Base-by-base conservation (phyloP, 805 yeast species). In the Helenozyma rhizophorensis region DNA sequence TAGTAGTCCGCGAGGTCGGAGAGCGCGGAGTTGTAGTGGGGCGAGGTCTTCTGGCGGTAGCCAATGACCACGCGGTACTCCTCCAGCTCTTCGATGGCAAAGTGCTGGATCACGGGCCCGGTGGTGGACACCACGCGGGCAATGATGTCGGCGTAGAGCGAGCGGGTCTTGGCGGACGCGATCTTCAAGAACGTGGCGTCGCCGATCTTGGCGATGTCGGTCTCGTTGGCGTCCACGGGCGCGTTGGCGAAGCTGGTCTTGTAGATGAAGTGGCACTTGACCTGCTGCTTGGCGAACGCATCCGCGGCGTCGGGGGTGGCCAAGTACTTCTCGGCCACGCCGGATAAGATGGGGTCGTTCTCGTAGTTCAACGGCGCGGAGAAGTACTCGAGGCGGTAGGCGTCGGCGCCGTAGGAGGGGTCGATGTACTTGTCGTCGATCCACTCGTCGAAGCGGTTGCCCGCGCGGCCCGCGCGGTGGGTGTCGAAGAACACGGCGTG, bases 401-500 rank as follows among this genome's bases (percentile, higher is more conserved):
- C 44, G 23, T 76, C 69, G 12, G 46, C 48, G 12, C 57, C 50
- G 30, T 52, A 43, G 3, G 66, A 59, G 14, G 74, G 70, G 56
- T 83, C 89, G 46, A 90, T 69, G 59, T 85, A 90, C 50, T 73
- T 68, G 50, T 81, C 83, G 62, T 93, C 97, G 42, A 93, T 86
- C 44, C 79, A 67, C 39, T 73, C 70, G 62, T 88, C 96, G 50
- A 80, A 82, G 32, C 60, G 60, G 32, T 27, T 34, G 14, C 37
- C 15, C 28, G 62, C 60, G 17, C 27, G 24, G 9, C 78, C 80
- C 9, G 78, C 74, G 14, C 60, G 56, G 11, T 78, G 68, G 21
- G 94, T 78, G 54, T 86, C 95, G 58, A 90, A 85, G 56, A 83
- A 93, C 22, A 87, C 93, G 2, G 96, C 96, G 53, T 87, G 95